phyloP scores from a whole-genome alignment of 495 filamentous ascomycete genomes.

The Rusavskia elegans region DNA sequence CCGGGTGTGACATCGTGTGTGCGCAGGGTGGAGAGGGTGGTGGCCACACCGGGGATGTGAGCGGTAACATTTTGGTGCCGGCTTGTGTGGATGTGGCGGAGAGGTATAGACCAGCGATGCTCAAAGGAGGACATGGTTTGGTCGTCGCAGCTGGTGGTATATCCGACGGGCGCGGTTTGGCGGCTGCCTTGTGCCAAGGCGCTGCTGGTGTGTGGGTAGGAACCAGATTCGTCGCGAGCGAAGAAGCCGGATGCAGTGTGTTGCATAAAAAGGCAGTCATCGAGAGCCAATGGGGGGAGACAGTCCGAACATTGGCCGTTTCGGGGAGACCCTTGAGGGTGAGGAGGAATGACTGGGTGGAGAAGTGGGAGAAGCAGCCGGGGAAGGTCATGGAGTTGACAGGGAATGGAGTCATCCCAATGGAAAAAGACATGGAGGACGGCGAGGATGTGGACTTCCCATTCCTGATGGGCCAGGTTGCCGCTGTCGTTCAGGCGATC shows the following conservation, averaged over 20 bases:
- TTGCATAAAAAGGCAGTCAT: constrained; percentile 75
- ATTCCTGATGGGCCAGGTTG: constrained; percentile 89
- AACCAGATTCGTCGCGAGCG: constrained; percentile 66
- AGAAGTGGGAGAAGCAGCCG: constrained; percentile 59
- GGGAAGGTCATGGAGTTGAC: constrained; percentile 57
- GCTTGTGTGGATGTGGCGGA: constrained; percentile 59
- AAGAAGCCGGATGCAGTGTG: constrained; percentile 61
- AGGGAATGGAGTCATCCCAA: constrained; percentile 55
- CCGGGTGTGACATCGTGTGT: constrained; percentile 73
- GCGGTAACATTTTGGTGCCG: constrained; percentile 54
- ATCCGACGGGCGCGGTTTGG: constrained; percentile 53
- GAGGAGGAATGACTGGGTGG: constrained; percentile 66
- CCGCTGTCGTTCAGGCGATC: constrained; percentile 54
- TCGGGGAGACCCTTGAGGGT: constrained; percentile 66
- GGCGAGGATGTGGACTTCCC: constrained; percentile 63
- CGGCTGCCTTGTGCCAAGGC: constrained; percentile 55
- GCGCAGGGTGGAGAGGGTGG: constrained; percentile 70
- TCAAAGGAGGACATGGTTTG: constrained; percentile 38
- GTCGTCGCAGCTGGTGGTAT: constrained; percentile 69
- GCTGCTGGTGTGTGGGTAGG: constrained; percentile 70
- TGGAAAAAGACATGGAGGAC: constrained; percentile 63
- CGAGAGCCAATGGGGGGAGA: constrained; percentile 54
- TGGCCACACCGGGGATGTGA: constrained; percentile 66
- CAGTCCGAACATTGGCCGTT: constrained; percentile 60
- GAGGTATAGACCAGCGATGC: constrained; percentile 35